Base-by-base conservation (phyloP, 1,284 basidiomycete genomes). In the Hemileia vastatrix region DNA sequence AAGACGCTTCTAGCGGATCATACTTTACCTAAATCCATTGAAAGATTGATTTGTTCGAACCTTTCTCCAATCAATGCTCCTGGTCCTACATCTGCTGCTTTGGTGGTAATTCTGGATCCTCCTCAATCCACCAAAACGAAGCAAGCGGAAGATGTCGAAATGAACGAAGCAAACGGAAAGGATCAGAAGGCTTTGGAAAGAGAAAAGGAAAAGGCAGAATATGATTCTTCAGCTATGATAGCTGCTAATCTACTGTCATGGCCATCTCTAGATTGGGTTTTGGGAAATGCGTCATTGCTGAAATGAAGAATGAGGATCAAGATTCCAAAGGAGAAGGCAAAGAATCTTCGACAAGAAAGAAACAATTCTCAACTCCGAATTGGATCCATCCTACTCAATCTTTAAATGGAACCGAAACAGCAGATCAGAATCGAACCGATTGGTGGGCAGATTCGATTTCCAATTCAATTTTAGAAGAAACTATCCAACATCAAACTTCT, bases 21-120 rank as follows among this genome's bases (percentile, higher is more conserved):
- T 44, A 57, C 61, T 9, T 48, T 65, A 11, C 63, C 64, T n/a
- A 13, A 18, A 18, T 48, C 62, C 6, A 24, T 65, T 43, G 57
- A 65, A 24, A 23, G 44, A 11, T 33, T 47, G 19, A 15, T 63
- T 6, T 21, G 19, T 9, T 40, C 40, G 18, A 43, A 54, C 32
- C 43, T 55, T 4, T 57, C 43, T 27, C 64, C 64, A 2, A 57
- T 65, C 64, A 65, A 65, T 33, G 54, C 43, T 49, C 53, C 64
- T 13, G 56, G 59, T 45, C 33, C 43, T 33, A 19, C 48, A 6
- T 31, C 36, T 9, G 31, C 52, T n/a, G 64, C 60, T 8, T 48
- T 65, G n/a, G 48, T 65, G 6, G 47, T 65, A 9, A 24, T 56
- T 6, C n/a, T 64, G 58, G 27, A 33, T 8, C 31, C 8, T 31